Evolutionary conservation across 768 basidiomycete genomes (phyloP), one percentile per base, ranked within the genome.

Genomic region (Mycena maculata): DNA sequence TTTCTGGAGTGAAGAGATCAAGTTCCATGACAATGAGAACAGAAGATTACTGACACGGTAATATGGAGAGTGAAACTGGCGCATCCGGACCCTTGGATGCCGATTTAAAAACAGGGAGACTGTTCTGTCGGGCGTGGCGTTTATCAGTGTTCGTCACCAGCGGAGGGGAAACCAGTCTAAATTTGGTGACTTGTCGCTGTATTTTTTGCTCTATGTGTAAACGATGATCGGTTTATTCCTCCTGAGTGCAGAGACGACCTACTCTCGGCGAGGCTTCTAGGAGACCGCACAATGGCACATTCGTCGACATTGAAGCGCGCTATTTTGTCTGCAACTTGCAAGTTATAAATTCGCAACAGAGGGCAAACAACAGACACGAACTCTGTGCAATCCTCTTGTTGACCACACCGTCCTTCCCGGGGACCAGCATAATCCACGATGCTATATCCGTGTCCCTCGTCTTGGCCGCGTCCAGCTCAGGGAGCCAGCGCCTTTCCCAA

Each of bases 401-500:
- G 5, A 70, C 49, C 13, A 54, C 58, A 3, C 68, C 71, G 28
- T 63, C 47, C 15, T 53, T 62, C 0, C 57, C 63, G 4, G 63
- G 64, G 28, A 69, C 67, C 11, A 68, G 60, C 63, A 65, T 55
- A 13, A 70, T 63, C 68, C 68, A 70, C n/a, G 60, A 45, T 7
- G 45, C 20, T 20, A 61, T 10, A 39, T 60, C 28, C 1, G 44
- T 59, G 28, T 72, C 59, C 38, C 62, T 59, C 16, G 39, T 12
- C 7, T 47, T 39, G 50, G 57, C 36, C 50, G 83, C 85, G 44
- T 87, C 84, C 22, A 92, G 71, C 63, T 80, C 79, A 2, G 90
- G 91, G 44, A 85, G 72, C 78, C 88, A 81, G 0, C 81, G 83
- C 67, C 88, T 83, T 71, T 92, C 90, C 85, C 87, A 90, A 62